Conservation (phyloP, 768 basidiomycete species). For the Suillus spraguei region DNA sequence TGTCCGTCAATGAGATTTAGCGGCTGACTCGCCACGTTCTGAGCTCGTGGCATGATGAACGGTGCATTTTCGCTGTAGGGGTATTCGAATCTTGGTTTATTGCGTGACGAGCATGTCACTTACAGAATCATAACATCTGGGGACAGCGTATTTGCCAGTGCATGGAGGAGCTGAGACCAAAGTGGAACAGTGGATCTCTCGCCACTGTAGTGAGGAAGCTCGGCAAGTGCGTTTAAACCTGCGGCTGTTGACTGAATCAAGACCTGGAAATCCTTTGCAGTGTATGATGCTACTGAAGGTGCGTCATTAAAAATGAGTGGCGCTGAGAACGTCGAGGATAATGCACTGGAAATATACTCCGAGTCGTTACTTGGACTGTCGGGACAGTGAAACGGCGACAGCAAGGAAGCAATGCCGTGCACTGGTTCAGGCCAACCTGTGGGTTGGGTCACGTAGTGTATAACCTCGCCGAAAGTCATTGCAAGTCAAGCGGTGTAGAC, state of each 20-base stretch:
- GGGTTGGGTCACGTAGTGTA: not conserved
- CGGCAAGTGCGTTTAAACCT: not conserved
- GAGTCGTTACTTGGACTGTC: not conserved
- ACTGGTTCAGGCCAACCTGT: not conserved
- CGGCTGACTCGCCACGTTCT: not conserved
- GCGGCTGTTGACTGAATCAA: not conserved
- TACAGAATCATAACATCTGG: not conserved
- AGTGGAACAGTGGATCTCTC: not conserved
- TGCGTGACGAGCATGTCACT: too few species aligned
- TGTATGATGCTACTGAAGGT: not conserved
- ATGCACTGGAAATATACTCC: not conserved
- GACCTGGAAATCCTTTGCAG: not conserved
- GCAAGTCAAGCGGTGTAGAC: not conserved
- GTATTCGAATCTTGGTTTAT: not conserved
- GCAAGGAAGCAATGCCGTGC: not conserved
- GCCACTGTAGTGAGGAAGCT: not conserved
- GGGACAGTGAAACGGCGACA: not conserved
- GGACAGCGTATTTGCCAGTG: too few species aligned
- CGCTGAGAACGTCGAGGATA: not conserved
- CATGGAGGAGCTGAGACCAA: constrained; percentile 1
- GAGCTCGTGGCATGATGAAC: not conserved
- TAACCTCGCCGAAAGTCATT: not conserved
- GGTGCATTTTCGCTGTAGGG: not conserved
- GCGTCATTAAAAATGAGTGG: not conserved
- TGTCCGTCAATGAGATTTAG: not conserved